Evolutionary conservation across 805 yeast genomes (phyloP).

Genomic region (Phaffomyces antillensis): DNA sequence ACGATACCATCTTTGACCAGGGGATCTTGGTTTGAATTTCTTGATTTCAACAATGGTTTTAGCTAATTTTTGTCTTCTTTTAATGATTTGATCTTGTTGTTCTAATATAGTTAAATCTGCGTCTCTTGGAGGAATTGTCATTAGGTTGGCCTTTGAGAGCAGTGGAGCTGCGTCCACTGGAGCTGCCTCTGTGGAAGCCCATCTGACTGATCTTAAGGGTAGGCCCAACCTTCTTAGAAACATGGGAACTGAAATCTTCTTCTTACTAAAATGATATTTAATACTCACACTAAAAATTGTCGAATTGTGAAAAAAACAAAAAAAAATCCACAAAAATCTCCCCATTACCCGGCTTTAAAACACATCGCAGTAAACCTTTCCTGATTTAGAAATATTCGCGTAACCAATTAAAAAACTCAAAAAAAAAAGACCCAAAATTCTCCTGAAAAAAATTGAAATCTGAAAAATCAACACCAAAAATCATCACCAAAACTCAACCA

Average conservation of each 20-base stretch:
- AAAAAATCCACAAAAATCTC: background rate
- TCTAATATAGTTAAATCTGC: conserved; percentile 65
- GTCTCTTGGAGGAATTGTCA: conserved; percentile 35
- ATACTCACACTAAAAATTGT: background rate
- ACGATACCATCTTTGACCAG: conserved; percentile 84
- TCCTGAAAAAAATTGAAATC: background rate
- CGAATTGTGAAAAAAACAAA: background rate
- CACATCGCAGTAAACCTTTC: background rate
- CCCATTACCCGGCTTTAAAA: background rate
- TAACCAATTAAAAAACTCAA: conserved; percentile 4
- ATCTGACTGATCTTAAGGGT: background rate
- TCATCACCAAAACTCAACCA: background rate
- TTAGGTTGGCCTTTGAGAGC: conserved; percentile 14
- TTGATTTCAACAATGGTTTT: conserved; percentile 67
- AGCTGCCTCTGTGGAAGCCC: conserved; percentile 2
- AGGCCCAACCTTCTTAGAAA: conserved; percentile 1
- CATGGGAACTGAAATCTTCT: background rate
- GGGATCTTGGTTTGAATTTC: conserved; percentile 72
- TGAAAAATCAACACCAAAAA: background rate
- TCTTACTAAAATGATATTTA: background rate
- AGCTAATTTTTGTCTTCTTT: conserved; percentile 65
- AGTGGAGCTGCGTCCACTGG: background rate
- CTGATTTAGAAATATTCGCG: conserved; percentile 3
- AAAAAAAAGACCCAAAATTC: conserved; percentile 4
- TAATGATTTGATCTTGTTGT: conserved; percentile 64